Evolutionary conservation across 345 rosid genomes (phyloP).

Genomic region (Raphanus raphanistrum): DNA sequence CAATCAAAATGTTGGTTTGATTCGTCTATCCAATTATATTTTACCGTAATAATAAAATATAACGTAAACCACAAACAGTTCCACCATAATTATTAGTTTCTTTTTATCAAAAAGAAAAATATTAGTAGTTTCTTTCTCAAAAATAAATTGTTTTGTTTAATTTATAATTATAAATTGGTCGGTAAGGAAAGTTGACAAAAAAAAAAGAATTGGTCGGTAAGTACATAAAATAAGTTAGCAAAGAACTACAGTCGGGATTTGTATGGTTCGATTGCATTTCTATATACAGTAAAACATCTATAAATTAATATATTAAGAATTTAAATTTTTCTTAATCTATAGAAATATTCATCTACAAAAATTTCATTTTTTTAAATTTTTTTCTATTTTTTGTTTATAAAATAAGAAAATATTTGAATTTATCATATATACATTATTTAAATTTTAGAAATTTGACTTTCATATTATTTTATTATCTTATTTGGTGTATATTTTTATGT

Average conservation of each 20-base stretch:
- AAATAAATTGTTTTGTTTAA: not conserved
- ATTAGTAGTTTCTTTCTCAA: not conserved
- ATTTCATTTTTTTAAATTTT: too few relatives aligned
- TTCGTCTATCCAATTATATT: not conserved
- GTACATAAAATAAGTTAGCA: not conserved
- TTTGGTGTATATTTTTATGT: too few relatives aligned
- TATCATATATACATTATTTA: too few relatives aligned
- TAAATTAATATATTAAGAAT: too few relatives aligned
- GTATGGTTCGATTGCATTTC: not conserved
- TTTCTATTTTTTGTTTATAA: too few relatives aligned
- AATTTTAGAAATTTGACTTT: too few relatives aligned
- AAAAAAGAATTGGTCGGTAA: not conserved
- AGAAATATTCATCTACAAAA: too few relatives aligned
- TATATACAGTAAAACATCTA: not conserved
- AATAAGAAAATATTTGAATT: too few relatives aligned
- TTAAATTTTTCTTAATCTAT: too few relatives aligned
- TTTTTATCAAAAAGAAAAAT: too few relatives aligned
- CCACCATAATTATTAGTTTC: not conserved
- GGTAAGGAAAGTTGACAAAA: not conserved
- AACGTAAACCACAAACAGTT: not conserved
- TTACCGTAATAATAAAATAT: not conserved
- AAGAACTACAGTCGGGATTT: not conserved
- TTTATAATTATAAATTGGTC: not conserved
- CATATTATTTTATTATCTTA: too few relatives aligned
- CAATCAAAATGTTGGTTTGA: constrained; percentile 16